phyloP scores from a whole-genome alignment of 495 filamentous ascomycete species.

The Lasiosphaeria ovina region DNA sequence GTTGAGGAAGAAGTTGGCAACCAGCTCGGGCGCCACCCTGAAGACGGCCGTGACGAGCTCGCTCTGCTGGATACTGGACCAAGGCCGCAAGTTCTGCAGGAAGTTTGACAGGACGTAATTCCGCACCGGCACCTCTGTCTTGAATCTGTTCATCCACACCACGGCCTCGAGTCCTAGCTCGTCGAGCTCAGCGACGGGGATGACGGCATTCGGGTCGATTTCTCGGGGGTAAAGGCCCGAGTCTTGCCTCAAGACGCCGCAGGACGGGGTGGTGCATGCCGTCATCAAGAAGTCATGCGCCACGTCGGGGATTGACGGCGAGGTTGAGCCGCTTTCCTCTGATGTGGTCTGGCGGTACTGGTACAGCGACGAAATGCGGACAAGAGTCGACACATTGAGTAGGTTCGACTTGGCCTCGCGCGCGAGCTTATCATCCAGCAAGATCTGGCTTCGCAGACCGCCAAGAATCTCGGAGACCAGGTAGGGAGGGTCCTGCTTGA shows the following conservation, averaged over 20 bases:
- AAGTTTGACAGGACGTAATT: conserved; percentile 75
- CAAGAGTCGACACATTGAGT: conserved; percentile 67
- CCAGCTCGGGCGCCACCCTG: conserved; percentile 73
- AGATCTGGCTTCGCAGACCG: conserved; percentile 60
- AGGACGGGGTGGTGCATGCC: conserved; percentile 66
- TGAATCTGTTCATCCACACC: conserved; percentile 64
- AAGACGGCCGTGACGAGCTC: conserved; percentile 80
- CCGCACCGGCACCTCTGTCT: conserved; percentile 63
- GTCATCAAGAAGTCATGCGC: conserved; percentile 70
- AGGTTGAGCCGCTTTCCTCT: conserved; percentile 21
- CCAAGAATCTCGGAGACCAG: conserved; percentile 66
- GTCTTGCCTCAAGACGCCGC: conserved; percentile 66
- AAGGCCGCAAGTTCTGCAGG: conserved; percentile 75
- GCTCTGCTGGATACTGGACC: conserved; percentile 74
- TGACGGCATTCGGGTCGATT: conserved; percentile 52
- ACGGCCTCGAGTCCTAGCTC: conserved; percentile 68
- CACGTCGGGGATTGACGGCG: conserved; percentile 50
- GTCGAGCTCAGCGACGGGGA: conserved; percentile 44
- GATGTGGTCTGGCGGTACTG: conserved; percentile 47
- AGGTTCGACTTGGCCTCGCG: conserved; percentile 68
- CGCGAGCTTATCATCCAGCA: conserved; percentile 67
- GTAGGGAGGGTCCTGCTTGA: conserved; percentile 70
- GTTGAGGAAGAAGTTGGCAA: conserved; percentile 78
- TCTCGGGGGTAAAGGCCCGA: conserved; percentile 73
- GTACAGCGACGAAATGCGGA: conserved; percentile 69